phyloP scores from a whole-genome alignment of 805 yeast species.

The Sugiyamaella mastotermitis region DNA sequence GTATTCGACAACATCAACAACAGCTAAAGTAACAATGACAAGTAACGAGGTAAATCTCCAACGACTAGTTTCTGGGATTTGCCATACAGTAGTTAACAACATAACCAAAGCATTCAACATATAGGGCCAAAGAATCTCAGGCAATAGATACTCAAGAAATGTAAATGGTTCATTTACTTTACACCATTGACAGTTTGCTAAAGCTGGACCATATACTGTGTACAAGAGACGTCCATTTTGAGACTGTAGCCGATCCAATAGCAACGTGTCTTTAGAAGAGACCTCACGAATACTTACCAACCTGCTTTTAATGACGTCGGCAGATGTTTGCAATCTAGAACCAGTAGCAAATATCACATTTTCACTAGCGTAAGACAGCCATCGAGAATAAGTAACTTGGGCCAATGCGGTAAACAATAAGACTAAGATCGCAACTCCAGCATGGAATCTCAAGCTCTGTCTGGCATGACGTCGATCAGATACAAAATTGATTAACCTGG shows the following conservation, averaged over 20 bases:
- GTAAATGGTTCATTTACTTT: constrained; percentile 9
- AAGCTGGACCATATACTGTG: constrained; percentile 20
- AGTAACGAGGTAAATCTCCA: constrained; percentile 9
- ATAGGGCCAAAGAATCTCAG: constrained; percentile 16
- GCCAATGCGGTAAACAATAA: constrained; percentile 2
- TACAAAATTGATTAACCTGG: not conserved
- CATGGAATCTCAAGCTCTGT: not conserved
- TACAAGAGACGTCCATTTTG: constrained; percentile 16
- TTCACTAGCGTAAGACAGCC: not conserved
- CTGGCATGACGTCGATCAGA: not conserved
- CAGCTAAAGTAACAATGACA: constrained; percentile 1
- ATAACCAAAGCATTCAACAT: constrained; percentile 13
- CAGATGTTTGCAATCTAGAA: constrained; percentile 17
- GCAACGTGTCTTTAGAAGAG: constrained; percentile 4
- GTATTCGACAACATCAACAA: constrained; percentile 9
- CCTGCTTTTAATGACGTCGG: constrained; percentile 15
- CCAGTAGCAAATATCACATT: constrained; percentile 17
- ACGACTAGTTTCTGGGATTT: constrained; percentile 7
- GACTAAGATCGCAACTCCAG: constrained; percentile 3
- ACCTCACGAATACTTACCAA: constrained; percentile 4
- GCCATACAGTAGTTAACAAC: constrained; percentile 13
- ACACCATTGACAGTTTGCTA: constrained; percentile 22
- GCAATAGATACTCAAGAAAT: constrained; percentile 16
- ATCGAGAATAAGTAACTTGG: constrained; percentile 4
- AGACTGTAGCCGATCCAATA: constrained; percentile 11